These are phyloP conservation scores for Trametes villosa DNA, from an alignment of 768 basidiomycete species.

Conservation along the genomic window DNA sequence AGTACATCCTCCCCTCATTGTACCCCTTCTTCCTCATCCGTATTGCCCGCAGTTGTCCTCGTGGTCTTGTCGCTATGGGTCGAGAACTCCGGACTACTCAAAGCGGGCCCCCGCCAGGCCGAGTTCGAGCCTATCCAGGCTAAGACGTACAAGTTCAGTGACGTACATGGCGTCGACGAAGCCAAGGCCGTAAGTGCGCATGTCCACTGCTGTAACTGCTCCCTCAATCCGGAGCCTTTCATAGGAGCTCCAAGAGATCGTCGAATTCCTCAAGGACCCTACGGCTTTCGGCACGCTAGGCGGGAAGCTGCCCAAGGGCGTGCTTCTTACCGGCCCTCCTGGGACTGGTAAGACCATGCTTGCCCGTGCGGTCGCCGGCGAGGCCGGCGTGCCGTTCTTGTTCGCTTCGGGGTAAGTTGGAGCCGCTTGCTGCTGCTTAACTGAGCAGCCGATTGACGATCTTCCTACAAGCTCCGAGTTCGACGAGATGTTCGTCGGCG, in stretches of 20 bases:
- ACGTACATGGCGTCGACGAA: conserved; percentile 98
- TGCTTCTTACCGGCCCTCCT: conserved; percentile 87
- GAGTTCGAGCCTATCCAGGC: conserved; percentile 85
- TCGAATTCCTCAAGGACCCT: conserved; percentile 94
- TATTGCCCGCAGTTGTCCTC: conserved; percentile 61
- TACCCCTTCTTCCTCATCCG: neutral
- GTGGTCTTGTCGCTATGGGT: conserved; percentile 87
- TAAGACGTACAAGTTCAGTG: conserved; percentile 86
- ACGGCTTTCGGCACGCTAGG: conserved; percentile 88
- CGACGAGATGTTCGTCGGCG: conserved; percentile 97
- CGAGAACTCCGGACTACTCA: conserved; percentile 92
- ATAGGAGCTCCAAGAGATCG: conserved; percentile 91
- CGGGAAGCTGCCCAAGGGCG: conserved; percentile 93
- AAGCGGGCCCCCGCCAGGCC: conserved; percentile 77
- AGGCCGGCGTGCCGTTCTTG: conserved; percentile 97
- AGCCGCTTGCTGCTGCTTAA: neutral
- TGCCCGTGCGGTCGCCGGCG: conserved; percentile 96
- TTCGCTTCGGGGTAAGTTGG: conserved; percentile 83
- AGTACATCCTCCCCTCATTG: conserved; percentile 33
- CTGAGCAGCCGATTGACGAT: conserved; percentile 7
- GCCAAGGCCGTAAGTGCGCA: conserved; percentile 76
- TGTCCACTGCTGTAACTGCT: neutral
- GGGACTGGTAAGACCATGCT: conserved; percentile 98
- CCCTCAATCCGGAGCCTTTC: neutral
- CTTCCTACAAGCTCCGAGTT: conserved; percentile 73